Percentiles rank a stretch among this genome's conserved stretches.
phyloP scores from a whole-genome alignment of 768 basidiomycete species.

The Trametes sanguinea region DNA sequence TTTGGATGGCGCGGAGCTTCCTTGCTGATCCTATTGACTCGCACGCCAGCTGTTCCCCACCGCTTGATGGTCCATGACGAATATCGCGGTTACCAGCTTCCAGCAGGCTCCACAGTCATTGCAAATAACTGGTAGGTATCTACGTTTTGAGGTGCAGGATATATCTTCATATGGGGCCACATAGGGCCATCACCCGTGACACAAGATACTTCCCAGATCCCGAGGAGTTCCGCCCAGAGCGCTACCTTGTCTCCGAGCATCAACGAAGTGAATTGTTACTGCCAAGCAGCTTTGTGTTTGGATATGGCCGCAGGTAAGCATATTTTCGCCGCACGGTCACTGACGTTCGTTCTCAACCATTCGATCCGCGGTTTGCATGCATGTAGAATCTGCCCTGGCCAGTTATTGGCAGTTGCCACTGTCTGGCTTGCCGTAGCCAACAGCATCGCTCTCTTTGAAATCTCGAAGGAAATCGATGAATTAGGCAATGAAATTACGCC shows the following conservation, averaged over 20 bases:
- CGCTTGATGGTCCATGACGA: conserved; percentile 24
- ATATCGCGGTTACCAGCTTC: conserved; percentile 32
- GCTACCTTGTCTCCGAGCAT: conserved; percentile 20
- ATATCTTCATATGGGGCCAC: neutral
- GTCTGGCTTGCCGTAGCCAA: too few species aligned
- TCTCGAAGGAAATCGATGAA: too few species aligned
- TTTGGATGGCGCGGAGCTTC: neutral
- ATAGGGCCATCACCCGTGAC: conserved; percentile 31
- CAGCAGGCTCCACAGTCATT: conserved; percentile 28
- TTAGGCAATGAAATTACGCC: too few species aligned
- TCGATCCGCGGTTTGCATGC: too few species aligned
- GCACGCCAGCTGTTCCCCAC: conserved; percentile 28
- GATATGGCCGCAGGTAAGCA: too few species aligned
- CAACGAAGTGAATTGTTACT: neutral
- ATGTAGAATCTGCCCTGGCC: too few species aligned
- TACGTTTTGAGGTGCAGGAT: neutral
- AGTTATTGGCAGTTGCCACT: too few species aligned
- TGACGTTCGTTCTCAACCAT: too few species aligned
- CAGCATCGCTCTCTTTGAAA: too few species aligned
- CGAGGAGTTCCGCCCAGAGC: conserved; percentile 49
- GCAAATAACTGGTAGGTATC: conserved; percentile 23
- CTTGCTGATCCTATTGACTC: neutral
- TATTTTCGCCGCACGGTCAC: too few species aligned
- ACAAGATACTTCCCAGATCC: conserved; percentile 41
- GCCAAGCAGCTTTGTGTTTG: neutral